These are phyloP conservation scores for Trypanosoma cruzi DNA, from an alignment of 208 protist species.

Conservation along the genomic window DNA sequence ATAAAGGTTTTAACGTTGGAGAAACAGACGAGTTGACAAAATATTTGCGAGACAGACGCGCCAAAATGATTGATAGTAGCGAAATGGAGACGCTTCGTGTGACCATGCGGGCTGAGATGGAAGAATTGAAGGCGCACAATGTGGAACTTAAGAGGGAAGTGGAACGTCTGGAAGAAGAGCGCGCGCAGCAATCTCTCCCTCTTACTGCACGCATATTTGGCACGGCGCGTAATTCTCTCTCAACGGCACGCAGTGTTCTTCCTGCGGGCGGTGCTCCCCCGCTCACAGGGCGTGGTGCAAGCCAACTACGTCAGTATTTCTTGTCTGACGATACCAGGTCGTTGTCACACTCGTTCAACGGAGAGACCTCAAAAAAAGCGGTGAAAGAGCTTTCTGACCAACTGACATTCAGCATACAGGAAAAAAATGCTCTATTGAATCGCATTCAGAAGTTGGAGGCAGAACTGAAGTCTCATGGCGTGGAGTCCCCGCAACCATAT, in stretches of 20 bases:
- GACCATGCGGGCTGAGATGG: slow-evolving; percentile 75
- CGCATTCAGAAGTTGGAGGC: slow-evolving; percentile 43
- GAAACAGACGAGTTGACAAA: slow-evolving; percentile 50
- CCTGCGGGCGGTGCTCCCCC: neutral
- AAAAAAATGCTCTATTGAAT: slow-evolving; percentile 35
- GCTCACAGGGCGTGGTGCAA: slow-evolving; percentile 10
- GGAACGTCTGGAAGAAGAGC: slow-evolving; percentile 32
- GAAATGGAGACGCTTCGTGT: slow-evolving; percentile 79
- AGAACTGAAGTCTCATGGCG: slow-evolving; percentile 25
- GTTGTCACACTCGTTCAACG: neutral
- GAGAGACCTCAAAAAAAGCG: slow-evolving; percentile 4
- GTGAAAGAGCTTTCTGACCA: slow-evolving; percentile 55
- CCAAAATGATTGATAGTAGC: slow-evolving; percentile 53
- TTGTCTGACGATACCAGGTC: slow-evolving; percentile 17
- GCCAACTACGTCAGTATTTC: neutral
- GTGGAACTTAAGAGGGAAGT: slow-evolving; percentile 51
- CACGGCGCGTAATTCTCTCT: neutral
- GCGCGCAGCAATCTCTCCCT: slow-evolving; percentile 26
- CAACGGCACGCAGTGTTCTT: slow-evolving; percentile 11
- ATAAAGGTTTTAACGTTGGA: slow-evolving; percentile 27
- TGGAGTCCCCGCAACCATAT: slow-evolving; percentile 8
- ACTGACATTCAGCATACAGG: slow-evolving; percentile 51
- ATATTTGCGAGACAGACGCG: slow-evolving; percentile 40
- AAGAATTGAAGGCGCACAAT: slow-evolving; percentile 62
- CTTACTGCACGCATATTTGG: slow-evolving; percentile 32